Base-by-base conservation (phyloP, 2,329 filamentous ascomycete genomes). In the Aspergillus sp. region DNA sequence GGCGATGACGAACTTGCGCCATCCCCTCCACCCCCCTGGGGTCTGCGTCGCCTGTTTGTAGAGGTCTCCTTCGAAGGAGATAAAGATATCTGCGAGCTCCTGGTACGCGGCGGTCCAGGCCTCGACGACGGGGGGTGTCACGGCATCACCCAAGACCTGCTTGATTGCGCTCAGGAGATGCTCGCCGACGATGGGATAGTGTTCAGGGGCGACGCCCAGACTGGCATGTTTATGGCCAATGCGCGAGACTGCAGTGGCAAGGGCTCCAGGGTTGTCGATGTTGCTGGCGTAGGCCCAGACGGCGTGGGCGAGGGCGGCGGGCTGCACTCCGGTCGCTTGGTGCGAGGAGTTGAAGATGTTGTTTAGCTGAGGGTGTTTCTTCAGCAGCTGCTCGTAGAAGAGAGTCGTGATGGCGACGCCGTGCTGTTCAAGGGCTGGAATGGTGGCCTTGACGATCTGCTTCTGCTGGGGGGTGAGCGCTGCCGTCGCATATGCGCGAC, bases 221-320 rank as follows among this genome's bases (percentile, higher is more conserved):
- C 84, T 87, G 62, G 83, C 87, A 71, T 91, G 89, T 72, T 90
- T 91, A 68, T 90, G 85, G 68, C 85, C 87, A 59, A 92, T 91
- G 65, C 85, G 84, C 71, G 89, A 86, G 5, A 84, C 70, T 0
- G 80, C 76, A 0, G 81, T 78, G 7, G 70, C 70, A 5, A 91
- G 79, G 30, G 77, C 81, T 45, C 79, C 81, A 0, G 90, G 81
- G 67, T 90, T 81, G 68, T 86, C 83, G 69, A 90, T 88, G 74
- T 90, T 86, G 60, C 82, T 76, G 51, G 89, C 88, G 67, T 90
- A 91, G 59, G 83, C 85, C 63, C 88, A 84, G 48, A 91, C 85
- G 0, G 89, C 79, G 45, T 77, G 79, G 17, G 89, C 88, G 5
- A 92, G 83, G 4, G 89, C 88, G n/a, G 78, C 76, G 3, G 87